These are phyloP conservation scores for Linum trigynum DNA, from an alignment of 345 rosid species.

Conservation along the genomic window DNA sequence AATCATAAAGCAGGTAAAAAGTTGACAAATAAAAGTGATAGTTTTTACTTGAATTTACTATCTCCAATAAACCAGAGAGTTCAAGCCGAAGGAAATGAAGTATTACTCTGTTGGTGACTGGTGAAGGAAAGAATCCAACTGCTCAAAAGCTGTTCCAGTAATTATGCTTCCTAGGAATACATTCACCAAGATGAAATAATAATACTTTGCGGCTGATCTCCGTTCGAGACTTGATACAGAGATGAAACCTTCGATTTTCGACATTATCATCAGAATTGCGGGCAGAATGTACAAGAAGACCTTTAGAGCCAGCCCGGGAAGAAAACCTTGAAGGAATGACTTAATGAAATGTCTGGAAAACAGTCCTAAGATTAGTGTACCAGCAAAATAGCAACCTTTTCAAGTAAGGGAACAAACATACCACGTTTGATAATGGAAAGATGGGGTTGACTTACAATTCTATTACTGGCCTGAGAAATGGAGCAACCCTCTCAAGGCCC, in stretches of 20 bases:
- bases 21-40: background rate
- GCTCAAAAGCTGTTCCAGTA: constrained; percentile 89
- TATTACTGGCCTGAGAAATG: constrained; percentile 87
- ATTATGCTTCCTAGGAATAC: constrained; percentile 93
- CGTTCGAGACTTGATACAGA: constrained; percentile 72
- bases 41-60: too few species aligned
- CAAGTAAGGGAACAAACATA: background rate
- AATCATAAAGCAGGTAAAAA: background rate
- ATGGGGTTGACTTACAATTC: constrained; percentile 57
- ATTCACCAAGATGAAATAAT: constrained; percentile 91
- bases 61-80: too few species aligned
- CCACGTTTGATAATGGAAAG: background rate
- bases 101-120: constrained; percentile 84
- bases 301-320: constrained; percentile 91
- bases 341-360: constrained; percentile 72
- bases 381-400: too few species aligned
- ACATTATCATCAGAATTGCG: constrained; percentile 68
- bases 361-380: background rate
- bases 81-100: constrained; percentile 8
- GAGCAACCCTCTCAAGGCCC: constrained; percentile 85
- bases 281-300: constrained; percentile 74
- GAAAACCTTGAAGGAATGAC: constrained; percentile 95
- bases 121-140: constrained; percentile 76
- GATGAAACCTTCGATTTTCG: constrained; percentile 87
- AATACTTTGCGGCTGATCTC: constrained; percentile 78